These are phyloP conservation scores for Kuraishia piskuri DNA, from an alignment of 805 yeast genomes.

Conservation along the genomic window DNA sequence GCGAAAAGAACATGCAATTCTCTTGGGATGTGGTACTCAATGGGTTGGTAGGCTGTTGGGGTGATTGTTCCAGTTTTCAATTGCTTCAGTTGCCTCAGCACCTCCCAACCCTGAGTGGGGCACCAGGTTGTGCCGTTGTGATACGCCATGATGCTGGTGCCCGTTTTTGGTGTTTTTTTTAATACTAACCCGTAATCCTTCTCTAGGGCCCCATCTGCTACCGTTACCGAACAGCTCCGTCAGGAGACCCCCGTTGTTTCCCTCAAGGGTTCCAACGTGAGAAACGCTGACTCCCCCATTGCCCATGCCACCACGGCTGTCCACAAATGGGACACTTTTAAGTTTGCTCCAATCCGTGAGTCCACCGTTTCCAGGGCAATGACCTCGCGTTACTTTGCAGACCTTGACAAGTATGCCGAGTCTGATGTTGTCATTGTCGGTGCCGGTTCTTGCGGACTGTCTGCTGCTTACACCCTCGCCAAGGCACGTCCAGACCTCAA, in stretches of 20 bases:
- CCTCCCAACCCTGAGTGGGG: neutral
- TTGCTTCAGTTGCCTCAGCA: neutral
- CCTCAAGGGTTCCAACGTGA: constrained; percentile 14
- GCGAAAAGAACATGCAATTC: constrained; percentile 30
- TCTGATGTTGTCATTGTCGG: constrained; percentile 70
- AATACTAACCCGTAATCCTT: constrained; percentile 3
- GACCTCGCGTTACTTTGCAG: constrained; percentile 68
- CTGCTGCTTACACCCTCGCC: constrained; percentile 69
- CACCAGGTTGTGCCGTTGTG: neutral
- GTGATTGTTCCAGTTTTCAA: neutral
- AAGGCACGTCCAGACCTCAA: constrained; percentile 69
- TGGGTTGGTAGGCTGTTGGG: neutral
- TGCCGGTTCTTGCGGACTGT: constrained; percentile 70
- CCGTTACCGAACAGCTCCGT: constrained; percentile 2
- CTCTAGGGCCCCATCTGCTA: constrained; percentile 6
- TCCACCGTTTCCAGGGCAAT: constrained; percentile 74
- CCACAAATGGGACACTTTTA: constrained; percentile 57
- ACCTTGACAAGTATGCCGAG: constrained; percentile 66
- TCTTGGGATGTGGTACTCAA: constrained; percentile 1
- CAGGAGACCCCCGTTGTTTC: constrained; percentile 3
- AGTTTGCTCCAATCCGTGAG: constrained; percentile 68
- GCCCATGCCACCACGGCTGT: constrained; percentile 20
- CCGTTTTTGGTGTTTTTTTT: constrained; percentile 1
- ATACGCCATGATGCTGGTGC: too few species aligned
- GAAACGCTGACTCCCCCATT: constrained; percentile 17